phyloP scores from a whole-genome alignment of 106 monocot species.

The Allium sativum region DNA sequence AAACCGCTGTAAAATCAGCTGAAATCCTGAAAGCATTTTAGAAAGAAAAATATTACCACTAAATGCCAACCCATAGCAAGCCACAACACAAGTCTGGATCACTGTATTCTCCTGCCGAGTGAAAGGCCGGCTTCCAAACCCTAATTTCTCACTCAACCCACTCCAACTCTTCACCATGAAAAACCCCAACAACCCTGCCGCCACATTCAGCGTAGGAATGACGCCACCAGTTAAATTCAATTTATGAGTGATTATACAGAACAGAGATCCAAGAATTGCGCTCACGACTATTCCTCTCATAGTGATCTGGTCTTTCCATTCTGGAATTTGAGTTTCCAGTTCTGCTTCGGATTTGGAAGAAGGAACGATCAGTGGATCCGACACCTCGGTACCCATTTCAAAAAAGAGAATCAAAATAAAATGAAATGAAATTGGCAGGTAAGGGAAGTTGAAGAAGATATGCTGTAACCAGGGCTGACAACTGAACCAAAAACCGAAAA shows the following conservation, averaged over 20 bases:
- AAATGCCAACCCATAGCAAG: constrained; percentile 71
- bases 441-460: too few relatives aligned
- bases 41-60: constrained; percentile 33
- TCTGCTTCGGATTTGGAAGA: neutral
- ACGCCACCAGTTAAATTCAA: constrained; percentile 81
- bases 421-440: too few relatives aligned
- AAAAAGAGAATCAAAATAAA: too few relatives aligned
- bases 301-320: constrained; percentile 72
- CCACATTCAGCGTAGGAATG: constrained; percentile 83
- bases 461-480: too few relatives aligned
- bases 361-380: constrained; percentile 21
- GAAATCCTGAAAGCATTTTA: too few relatives aligned
- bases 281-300: constrained; percentile 48
- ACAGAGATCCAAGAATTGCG: constrained; percentile 54
- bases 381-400: constrained; percentile 32
- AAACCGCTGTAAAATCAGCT: too few relatives aligned
- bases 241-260: constrained; percentile 83
- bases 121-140: constrained; percentile 39
- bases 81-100: constrained; percentile 86
- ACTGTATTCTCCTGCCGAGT: constrained; percentile 84
- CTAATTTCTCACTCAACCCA: constrained; percentile 25
- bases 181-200: constrained; percentile 69
- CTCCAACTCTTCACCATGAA: constrained; percentile 74
- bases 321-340: constrained; percentile 19
- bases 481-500: too few relatives aligned